Percentiles rank a stretch among this genome's conserved stretches.
phyloP scores from a whole-genome alignment of 129 eudicot genomes.

The Mikania micrantha region DNA sequence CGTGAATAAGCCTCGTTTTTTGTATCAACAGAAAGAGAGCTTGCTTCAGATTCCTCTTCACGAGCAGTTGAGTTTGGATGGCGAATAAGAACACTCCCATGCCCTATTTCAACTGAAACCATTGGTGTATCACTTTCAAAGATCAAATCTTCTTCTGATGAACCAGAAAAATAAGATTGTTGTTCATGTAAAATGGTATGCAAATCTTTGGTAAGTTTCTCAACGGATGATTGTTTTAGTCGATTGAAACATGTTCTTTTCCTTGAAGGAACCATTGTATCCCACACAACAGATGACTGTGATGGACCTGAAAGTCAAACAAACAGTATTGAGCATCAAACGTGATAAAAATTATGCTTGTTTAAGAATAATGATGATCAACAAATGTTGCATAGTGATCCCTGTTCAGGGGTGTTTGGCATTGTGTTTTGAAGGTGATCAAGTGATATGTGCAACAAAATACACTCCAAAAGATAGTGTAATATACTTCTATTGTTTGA shows the following conservation, averaged over 20 bases:
- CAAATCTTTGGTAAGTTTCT: conserved; percentile 84
- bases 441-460: neutral
- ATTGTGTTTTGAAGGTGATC: neutral
- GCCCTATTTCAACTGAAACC: conserved; percentile 98
- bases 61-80: conserved; percentile 76
- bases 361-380: too few relatives aligned
- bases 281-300: conserved; percentile 87
- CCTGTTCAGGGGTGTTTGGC: conserved; percentile 1
- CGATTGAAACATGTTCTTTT: conserved; percentile 84
- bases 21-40: conserved; percentile 87
- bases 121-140: conserved; percentile 79
- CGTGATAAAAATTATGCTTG: neutral
- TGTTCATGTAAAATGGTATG: conserved; percentile 84
- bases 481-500: neutral
- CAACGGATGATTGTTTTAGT: conserved; percentile 78
- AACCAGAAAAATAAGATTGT: conserved; percentile 69
- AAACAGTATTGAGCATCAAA: neutral
- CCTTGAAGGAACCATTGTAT: conserved; percentile 78
- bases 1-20: conserved; percentile 73
- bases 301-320: conserved; percentile 53
- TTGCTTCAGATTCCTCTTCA: conserved; percentile 99
- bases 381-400: neutral
- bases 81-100: conserved; percentile 93
- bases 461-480: neutral
- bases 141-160: conserved; percentile 87